These are phyloP conservation scores for Nicotiana noctiflora DNA, from an alignment of 257 asterid species.

Conservation along the genomic window DNA sequence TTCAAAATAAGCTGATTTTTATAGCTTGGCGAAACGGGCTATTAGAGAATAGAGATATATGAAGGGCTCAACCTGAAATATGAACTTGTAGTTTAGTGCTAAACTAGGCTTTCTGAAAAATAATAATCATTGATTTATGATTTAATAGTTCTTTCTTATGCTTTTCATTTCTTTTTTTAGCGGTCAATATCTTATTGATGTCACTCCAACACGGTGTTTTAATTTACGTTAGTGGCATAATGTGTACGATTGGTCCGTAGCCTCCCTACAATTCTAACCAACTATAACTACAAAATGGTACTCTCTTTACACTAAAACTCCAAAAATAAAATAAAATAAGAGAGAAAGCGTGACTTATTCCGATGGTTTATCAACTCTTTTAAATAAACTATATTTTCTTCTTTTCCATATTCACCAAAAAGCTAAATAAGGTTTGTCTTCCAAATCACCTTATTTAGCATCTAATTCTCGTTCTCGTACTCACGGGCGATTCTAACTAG, in stretches of 20 bases:
- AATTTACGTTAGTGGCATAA: not conserved
- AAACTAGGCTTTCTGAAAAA: not conserved
- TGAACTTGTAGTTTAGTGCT: not conserved
- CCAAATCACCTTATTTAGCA: not conserved
- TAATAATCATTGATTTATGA: too few species aligned
- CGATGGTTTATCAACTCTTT: not conserved
- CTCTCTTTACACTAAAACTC: not conserved
- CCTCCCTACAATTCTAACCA: not conserved
- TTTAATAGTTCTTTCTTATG: not conserved
- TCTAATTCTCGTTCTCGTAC: not conserved
- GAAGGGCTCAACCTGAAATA: not conserved
- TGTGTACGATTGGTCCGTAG: not conserved
- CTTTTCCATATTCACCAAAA: not conserved
- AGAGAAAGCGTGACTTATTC: not conserved
- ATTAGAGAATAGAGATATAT: not conserved
- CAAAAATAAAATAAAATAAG: not conserved
- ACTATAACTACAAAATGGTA: not conserved
- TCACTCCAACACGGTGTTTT: not conserved
- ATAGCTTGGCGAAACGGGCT: too few species aligned
- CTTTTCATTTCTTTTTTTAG: not conserved
- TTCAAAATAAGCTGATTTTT: too few species aligned
- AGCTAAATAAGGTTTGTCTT: not conserved
- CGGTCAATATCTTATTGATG: not conserved
- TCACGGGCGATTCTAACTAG: not conserved
- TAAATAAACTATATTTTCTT: not conserved